These are phyloP conservation scores for Talaromyces sp. DNA, from an alignment of 2,329 filamentous ascomycete species.

Conservation along the genomic window DNA sequence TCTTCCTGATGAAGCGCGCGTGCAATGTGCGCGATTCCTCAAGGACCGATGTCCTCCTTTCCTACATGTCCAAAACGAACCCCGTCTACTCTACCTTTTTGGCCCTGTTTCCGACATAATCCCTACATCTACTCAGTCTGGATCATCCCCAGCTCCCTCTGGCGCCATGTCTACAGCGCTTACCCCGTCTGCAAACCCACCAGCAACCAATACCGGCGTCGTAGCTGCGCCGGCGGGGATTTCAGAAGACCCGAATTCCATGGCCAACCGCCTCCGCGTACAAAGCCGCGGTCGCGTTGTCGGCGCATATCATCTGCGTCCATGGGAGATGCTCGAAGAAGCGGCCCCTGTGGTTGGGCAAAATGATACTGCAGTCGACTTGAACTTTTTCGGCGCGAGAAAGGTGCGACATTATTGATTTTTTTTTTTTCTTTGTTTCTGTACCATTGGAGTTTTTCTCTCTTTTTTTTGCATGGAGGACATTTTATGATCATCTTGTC, in stretches of 20 bases:
- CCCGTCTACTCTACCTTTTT: conserved; percentile 37
- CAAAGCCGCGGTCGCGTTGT: conserved; percentile 31
- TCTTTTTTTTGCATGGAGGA: not conserved
- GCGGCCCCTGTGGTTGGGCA: conserved; percentile 38
- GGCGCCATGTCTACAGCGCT: conserved; percentile 21
- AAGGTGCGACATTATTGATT: conserved; percentile 23
- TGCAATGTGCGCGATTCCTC: conserved; percentile 38
- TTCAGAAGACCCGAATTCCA: conserved; percentile 23
- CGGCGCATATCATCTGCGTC: conserved; percentile 31
- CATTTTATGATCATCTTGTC: not conserved
- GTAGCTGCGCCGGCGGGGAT: conserved; percentile 12
- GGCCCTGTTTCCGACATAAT: conserved; percentile 28
- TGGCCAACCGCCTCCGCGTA: conserved; percentile 29
- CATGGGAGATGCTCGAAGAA: conserved; percentile 43
- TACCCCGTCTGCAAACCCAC: conserved; percentile 21
- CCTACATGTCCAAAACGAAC: conserved; percentile 32
- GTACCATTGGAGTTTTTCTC: not conserved
- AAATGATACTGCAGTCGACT: conserved; percentile 42
- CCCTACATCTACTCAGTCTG: conserved; percentile 18
- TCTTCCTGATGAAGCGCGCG: conserved; percentile 39
- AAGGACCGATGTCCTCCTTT: conserved; percentile 38
- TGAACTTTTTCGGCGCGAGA: conserved; percentile 39
- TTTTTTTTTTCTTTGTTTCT: not conserved
- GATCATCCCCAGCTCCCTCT: conserved; percentile 27
- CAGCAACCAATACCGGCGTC: conserved; percentile 14